A percentile compares a stretch with the other conserved stretches of the same genome.
phyloP scores from a whole-genome alignment of 805 yeast species.

The Lipomyces spencermartinsiae region DNA sequence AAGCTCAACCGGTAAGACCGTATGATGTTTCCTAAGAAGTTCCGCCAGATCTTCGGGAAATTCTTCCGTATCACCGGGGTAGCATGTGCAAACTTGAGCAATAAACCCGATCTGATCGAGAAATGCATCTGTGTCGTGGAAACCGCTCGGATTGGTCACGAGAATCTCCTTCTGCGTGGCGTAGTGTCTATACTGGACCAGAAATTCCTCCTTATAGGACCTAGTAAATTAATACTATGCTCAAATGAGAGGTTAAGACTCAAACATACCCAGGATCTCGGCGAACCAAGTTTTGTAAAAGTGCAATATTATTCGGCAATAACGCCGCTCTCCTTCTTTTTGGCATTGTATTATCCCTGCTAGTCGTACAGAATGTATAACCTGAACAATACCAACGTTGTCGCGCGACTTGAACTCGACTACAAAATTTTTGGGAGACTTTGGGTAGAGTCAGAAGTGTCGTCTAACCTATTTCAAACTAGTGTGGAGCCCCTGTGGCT shows the following conservation, averaged over 20 bases:
- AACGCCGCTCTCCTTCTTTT: slow-evolving; percentile 90
- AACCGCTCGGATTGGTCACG: slow-evolving; percentile 67
- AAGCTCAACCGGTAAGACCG: slow-evolving; percentile 79
- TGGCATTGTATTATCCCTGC: slow-evolving; percentile 60
- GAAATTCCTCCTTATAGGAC: slow-evolving; percentile 91
- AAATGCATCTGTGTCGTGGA: slow-evolving; percentile 69
- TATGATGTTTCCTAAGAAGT: slow-evolving; percentile 75
- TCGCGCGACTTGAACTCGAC: background rate
- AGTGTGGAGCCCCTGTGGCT: background rate
- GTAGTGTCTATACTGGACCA: slow-evolving; percentile 91
- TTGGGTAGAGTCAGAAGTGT: background rate
- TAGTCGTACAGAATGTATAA: too few relatives aligned
- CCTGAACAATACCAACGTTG: background rate
- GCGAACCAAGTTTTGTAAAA: slow-evolving; percentile 88
- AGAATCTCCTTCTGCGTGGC: slow-evolving; percentile 88
- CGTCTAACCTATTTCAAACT: background rate
- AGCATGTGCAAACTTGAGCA: slow-evolving; percentile 88
- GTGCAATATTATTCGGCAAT: slow-evolving; percentile 87
- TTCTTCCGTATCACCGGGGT: slow-evolving; percentile 82
- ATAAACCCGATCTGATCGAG: slow-evolving; percentile 87
- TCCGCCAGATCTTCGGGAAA: slow-evolving; percentile 83
- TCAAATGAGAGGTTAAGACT: background rate
- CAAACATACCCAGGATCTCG: slow-evolving; percentile 75
- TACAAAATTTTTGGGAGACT: background rate
- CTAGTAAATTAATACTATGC: slow-evolving; percentile 19